phyloP scores from a whole-genome alignment of 164 flowering plant genomes.

The Hamamelis virginiana region DNA sequence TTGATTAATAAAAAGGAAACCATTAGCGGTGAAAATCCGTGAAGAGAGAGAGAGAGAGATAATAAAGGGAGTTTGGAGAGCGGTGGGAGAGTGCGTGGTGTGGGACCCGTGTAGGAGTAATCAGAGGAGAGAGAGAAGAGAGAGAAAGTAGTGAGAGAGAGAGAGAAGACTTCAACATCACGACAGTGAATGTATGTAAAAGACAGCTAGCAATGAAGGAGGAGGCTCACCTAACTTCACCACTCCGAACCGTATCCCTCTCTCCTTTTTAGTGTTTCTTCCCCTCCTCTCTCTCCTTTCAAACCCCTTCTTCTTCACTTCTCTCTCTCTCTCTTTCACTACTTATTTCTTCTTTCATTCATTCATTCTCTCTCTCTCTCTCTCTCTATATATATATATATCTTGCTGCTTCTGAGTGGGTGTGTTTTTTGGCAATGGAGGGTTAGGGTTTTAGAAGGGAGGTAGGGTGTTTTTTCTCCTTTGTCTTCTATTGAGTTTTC shows the following conservation, averaged over 20 bases:
- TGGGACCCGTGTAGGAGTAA: conserved; percentile 16
- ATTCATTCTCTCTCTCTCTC: conserved; percentile 13
- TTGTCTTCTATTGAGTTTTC: too few species aligned
- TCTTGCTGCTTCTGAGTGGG: not conserved
- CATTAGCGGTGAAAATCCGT: not conserved
- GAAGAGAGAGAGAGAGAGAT: conserved; percentile 4
- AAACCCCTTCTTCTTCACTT: not conserved
- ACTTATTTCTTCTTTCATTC: too few species aligned
- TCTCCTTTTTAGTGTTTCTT: conserved; percentile 25
- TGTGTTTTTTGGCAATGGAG: not conserved
- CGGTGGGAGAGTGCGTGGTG: conserved; percentile 5
- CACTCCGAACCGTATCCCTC: too few species aligned
- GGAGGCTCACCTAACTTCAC: conserved; percentile 58
- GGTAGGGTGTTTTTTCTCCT: too few species aligned
- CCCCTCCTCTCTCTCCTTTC: conserved; percentile 11
- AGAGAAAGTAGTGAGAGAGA: too few species aligned
- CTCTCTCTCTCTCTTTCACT: not conserved
- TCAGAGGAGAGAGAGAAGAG: conserved; percentile 18
- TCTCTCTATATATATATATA: not conserved
- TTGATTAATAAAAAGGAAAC: not conserved
- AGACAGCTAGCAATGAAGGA: conserved; percentile 71
- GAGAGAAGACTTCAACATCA: conserved; percentile 50
- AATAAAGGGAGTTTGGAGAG: not conserved
- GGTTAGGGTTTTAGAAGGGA: conserved; percentile 7
- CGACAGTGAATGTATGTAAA: conserved; percentile 43